phyloP scores from a whole-genome alignment of 1,284 basidiomycete genomes.

The Marasmius fiardii region DNA sequence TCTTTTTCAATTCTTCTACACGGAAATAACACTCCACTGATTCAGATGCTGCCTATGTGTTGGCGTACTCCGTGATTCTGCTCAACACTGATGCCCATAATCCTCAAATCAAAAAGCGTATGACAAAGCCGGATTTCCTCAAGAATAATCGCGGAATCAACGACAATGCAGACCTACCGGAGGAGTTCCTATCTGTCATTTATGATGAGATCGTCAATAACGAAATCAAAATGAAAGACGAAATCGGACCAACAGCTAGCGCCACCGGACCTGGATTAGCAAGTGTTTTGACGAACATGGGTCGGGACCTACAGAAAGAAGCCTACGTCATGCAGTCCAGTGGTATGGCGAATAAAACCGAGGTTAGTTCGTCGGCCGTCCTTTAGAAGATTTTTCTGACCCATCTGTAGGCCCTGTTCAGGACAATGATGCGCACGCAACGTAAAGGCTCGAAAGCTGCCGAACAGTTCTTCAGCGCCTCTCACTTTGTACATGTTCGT shows the following conservation, averaged over 20 bases:
- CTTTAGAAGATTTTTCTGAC: conserved; percentile 5
- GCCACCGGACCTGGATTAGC: conserved; percentile 71
- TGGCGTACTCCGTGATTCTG: conserved; percentile 92
- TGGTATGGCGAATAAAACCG: conserved; percentile 94
- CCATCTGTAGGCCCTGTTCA: conserved; percentile 72
- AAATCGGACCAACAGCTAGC: conserved; percentile 53
- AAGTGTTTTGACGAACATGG: conserved; percentile 81
- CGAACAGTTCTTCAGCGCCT: conserved; percentile 93
- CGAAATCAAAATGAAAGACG: conserved; percentile 98
- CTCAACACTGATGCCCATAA: conserved; percentile 96
- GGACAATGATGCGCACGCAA: conserved; percentile 85
- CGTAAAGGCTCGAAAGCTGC: conserved; percentile 69
- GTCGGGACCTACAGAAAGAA: conserved; percentile 90
- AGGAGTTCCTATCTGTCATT: conserved; percentile 74
- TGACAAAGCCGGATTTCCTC: conserved; percentile 88
- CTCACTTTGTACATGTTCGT: conserved; percentile 90
- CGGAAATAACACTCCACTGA: background rate
- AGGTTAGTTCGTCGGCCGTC: conserved; percentile 45
- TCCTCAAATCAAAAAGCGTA: conserved; percentile 89
- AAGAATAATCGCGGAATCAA: conserved; percentile 96
- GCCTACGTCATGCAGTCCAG: conserved; percentile 92
- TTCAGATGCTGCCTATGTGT: conserved; percentile 86
- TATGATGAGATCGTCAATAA: conserved; percentile 89
- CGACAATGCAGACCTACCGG: conserved; percentile 83
- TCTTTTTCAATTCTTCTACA: conserved; percentile 11